phyloP scores from a whole-genome alignment of 176 grass and related monocot species.

The Phyllostachys edulis region DNA sequence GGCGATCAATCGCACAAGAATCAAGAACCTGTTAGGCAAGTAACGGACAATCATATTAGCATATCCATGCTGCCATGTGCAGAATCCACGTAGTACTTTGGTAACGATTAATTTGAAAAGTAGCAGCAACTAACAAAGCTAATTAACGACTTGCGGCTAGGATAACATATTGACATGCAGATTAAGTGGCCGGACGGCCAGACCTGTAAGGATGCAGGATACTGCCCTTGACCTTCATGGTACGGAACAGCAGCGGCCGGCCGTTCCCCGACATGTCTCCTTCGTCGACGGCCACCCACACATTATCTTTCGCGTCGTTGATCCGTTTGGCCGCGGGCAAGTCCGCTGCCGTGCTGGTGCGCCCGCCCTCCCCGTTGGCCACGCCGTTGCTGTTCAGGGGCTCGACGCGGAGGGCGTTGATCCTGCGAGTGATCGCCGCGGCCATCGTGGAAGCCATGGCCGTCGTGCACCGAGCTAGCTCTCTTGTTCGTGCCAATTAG shows the following conservation, averaged over 20 bases:
- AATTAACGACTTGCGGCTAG: not conserved
- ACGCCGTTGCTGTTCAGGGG: no score
- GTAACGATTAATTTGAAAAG: not conserved
- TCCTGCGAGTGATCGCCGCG: slow-evolving; percentile 21
- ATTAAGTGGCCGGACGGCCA: not conserved
- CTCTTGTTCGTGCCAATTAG: not conserved
- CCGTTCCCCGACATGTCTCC: not conserved
- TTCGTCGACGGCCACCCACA: slow-evolving; percentile 39
- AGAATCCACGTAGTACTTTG: not conserved
- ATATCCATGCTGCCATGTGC: not conserved
- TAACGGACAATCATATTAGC: not conserved
- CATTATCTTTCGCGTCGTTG: slow-evolving; percentile 22
- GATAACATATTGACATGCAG: not conserved
- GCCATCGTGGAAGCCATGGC: slow-evolving; percentile 8
- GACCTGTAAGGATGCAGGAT: slow-evolving; percentile 55
- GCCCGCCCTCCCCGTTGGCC: not conserved
- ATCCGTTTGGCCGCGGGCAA: slow-evolving; percentile 16
- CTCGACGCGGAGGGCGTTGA: slow-evolving; percentile 24
- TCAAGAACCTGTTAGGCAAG: slow-evolving; percentile 28
- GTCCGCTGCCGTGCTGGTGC: not conserved
- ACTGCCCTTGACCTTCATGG: slow-evolving; percentile 48
- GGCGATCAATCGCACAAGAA: slow-evolving; percentile 25
- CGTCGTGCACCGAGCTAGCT: not conserved
- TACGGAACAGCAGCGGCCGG: slow-evolving; percentile 38
- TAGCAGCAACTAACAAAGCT: not conserved